These are phyloP conservation scores for Phylloporus sp. DNA, from an alignment of 768 basidiomycete species.

Conservation along the genomic window DNA sequence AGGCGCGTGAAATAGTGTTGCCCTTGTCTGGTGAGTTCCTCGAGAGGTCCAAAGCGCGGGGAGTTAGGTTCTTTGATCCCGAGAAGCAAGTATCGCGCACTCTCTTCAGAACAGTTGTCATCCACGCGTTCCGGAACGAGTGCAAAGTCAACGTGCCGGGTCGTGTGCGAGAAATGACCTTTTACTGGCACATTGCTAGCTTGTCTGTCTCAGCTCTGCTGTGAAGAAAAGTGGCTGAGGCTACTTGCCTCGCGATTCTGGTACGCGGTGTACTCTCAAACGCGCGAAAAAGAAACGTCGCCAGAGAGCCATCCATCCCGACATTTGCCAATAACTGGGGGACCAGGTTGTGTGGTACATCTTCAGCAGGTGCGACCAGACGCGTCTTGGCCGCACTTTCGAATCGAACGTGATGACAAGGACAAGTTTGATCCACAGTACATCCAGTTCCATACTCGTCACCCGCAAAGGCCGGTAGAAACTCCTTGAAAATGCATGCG, in stretches of 20 bases:
- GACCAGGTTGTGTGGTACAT: constrained; percentile 10
- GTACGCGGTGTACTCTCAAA: constrained; percentile 17
- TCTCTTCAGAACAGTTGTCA: not conserved
- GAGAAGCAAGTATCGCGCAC: constrained; percentile 13
- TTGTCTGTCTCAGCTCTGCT: constrained; percentile 3
- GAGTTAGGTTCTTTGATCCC: constrained; percentile 7
- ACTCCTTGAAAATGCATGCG: constrained; percentile 6
- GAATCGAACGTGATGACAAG: constrained; percentile 16
- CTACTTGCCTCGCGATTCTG: constrained; percentile 14
- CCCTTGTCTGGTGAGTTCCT: constrained; percentile 9
- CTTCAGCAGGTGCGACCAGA: not conserved
- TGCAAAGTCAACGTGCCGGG: constrained; percentile 11
- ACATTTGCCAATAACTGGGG: constrained; percentile 7
- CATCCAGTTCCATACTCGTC: constrained; percentile 1
- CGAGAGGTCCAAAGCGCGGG: not conserved
- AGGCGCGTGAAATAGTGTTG: constrained; percentile 15
- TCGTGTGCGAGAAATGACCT: not conserved
- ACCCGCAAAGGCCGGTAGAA: constrained; percentile 1
- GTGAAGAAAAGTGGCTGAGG: not conserved
- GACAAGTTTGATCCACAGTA: constrained; percentile 6
- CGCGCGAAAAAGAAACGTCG: constrained; percentile 9
- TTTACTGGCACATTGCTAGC: constrained; percentile 5
- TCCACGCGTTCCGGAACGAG: constrained; percentile 5
- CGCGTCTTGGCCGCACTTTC: constrained; percentile 3
- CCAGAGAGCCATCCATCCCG: not conserved